phyloP scores from a whole-genome alignment of 2,329 filamentous ascomycete species.

The Colletotrichum sp. region DNA sequence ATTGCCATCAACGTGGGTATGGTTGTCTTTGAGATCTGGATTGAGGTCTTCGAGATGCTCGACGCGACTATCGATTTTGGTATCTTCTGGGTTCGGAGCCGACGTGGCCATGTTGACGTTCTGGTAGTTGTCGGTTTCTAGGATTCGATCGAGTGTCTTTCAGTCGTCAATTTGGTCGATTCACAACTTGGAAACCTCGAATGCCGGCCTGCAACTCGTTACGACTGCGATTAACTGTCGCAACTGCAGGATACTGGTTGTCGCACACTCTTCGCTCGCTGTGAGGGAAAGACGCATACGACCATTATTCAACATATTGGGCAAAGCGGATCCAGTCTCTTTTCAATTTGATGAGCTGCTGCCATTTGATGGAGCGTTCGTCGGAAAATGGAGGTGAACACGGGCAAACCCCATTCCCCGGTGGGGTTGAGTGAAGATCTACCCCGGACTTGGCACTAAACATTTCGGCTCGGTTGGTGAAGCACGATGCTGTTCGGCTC shows the following conservation, averaged over 20 bases:
- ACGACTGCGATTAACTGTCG: slow-evolving; percentile 16
- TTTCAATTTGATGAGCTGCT: not conserved
- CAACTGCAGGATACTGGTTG: not conserved
- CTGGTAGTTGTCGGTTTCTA: not conserved
- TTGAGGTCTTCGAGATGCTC: slow-evolving; percentile 4
- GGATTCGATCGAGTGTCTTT: not conserved
- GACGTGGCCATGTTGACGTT: not conserved
- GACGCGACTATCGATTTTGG: not conserved
- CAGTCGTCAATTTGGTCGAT: not conserved
- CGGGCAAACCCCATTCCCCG: not conserved
- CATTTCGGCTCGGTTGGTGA: not conserved
- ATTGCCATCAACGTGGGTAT: slow-evolving; percentile 15
- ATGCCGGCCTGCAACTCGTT: not conserved
- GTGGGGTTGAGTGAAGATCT: not conserved
- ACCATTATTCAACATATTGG: not conserved
- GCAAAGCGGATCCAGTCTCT: not conserved
- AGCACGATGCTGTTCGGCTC: not conserved
- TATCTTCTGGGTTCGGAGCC: not conserved
- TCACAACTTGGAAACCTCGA: not conserved
- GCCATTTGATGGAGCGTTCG: not conserved
- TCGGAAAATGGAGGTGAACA: not conserved
- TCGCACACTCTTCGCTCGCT: not conserved
- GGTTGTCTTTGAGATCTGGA: not conserved
- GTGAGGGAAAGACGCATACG: not conserved
- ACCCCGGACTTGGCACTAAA: not conserved